Evolutionary conservation across 2,329 filamentous ascomycete species (phyloP).

Genomic region (Phyllosticta capitalensis): DNA sequence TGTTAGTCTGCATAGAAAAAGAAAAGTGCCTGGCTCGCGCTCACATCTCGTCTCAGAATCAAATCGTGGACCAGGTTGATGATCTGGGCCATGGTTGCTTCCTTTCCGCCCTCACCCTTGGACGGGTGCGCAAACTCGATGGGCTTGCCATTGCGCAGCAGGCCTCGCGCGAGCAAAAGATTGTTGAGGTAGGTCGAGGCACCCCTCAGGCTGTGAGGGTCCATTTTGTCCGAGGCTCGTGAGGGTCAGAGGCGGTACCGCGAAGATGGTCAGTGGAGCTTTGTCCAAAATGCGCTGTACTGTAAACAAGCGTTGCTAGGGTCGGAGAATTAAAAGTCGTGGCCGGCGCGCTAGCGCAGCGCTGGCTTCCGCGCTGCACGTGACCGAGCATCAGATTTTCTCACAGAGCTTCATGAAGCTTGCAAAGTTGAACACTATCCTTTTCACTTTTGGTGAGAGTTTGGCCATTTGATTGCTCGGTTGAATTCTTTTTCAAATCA

Average conservation of each 20-base stretch:
- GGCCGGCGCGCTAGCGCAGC: neutral
- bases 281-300: neutral
- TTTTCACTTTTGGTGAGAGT: neutral
- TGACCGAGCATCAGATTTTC: constrained; percentile 5
- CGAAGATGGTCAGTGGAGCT: neutral
- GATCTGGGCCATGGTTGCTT: constrained; percentile 69
- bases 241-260: constrained; percentile 6
- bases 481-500: neutral
- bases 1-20: neutral
- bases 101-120: constrained; percentile 50
- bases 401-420: neutral
- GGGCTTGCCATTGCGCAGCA: constrained; percentile 53
- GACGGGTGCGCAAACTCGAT: constrained; percentile 77
- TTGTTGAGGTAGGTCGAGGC: constrained; percentile 58
- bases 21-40: constrained; percentile 19
- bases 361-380: constrained; percentile 4
- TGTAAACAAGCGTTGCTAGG: constrained; percentile 10
- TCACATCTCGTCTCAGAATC: constrained; percentile 78
- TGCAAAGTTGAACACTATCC: neutral
- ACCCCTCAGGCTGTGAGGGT: constrained; percentile 46
- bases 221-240: constrained; percentile 14
- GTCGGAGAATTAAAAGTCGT: neutral
- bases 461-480: neutral
- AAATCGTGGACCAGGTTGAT: constrained; percentile 93
- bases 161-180: constrained; percentile 52